phyloP scores from a whole-genome alignment of 441 rosid species.

The Iberis amara region DNA sequence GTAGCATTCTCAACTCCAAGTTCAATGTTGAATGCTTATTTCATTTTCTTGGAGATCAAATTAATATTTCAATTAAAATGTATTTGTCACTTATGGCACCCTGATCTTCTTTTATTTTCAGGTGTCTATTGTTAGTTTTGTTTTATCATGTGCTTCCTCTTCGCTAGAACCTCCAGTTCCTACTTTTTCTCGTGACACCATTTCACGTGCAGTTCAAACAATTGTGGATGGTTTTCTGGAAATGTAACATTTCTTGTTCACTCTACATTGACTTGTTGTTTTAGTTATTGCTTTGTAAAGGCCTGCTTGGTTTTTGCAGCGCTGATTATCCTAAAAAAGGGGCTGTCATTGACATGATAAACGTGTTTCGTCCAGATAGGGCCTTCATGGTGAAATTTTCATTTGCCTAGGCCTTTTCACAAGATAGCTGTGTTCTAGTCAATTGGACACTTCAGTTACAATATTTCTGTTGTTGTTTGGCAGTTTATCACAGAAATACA shows the following conservation, averaged over 20 bases:
- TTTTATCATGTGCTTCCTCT: conserved; percentile 70
- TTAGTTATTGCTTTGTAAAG: conserved; percentile 14
- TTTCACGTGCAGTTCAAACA: conserved; percentile 63
- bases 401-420: conserved; percentile 17
- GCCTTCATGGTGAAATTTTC: conserved; percentile 74
- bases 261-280: conserved; percentile 16
- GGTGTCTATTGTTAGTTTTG: conserved; percentile 88
- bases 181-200: conserved; percentile 57
- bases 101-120: conserved; percentile 35
- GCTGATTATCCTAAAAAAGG: conserved; percentile 39
- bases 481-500: conserved; percentile 90
- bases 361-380: conserved; percentile 91
- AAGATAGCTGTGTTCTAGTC: conserved; percentile 23
- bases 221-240: conserved; percentile 95
- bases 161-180: conserved; percentile 66
- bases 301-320: conserved; percentile 46
- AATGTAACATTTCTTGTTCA: conserved; percentile 39
- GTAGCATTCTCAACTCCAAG: conserved; percentile 8
- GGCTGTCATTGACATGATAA: conserved; percentile 72
- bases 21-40: conserved; percentile 15
- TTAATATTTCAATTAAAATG: conserved; percentile 11
- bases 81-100: conserved; percentile 12
- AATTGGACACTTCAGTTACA: conserved; percentile 16
- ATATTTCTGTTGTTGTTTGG: conserved; percentile 27
- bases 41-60: conserved; percentile 16